These are phyloP conservation scores for Fraxinus baroniana DNA, from an alignment of 305 asterid genomes.

Conservation along the genomic window DNA sequence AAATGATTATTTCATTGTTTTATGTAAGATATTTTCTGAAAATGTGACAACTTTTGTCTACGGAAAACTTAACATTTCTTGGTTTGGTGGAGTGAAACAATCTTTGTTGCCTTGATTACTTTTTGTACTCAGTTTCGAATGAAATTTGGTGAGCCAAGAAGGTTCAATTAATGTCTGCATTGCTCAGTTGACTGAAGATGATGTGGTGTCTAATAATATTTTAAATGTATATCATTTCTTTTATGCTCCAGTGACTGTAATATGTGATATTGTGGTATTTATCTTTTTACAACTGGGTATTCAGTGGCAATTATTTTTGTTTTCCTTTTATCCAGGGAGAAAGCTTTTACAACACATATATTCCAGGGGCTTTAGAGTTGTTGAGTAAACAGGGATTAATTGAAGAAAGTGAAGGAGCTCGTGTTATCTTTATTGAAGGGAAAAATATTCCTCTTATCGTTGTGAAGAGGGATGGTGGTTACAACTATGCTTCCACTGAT, in stretches of 20 bases:
- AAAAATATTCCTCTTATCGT: constrained; percentile 79
- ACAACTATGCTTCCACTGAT: constrained; percentile 92
- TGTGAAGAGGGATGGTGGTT: constrained; percentile 93
- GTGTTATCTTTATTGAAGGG: constrained; percentile 83
- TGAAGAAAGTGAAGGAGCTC: constrained; percentile 93
- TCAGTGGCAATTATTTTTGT: not conserved
- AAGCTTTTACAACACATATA: constrained; percentile 89
- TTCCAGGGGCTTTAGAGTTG: constrained; percentile 58
- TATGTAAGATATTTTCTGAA: not conserved
- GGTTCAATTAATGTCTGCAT: not conserved
- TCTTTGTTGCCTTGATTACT: not conserved
- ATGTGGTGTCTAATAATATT: constrained; percentile 1
- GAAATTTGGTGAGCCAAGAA: not conserved
- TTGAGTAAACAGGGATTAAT: constrained; percentile 59
- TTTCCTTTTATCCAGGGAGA: constrained; percentile 57
- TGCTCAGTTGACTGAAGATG: constrained; percentile 17
- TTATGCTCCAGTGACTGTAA: not conserved
- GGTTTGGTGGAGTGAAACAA: not conserved
- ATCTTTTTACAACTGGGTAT: constrained; percentile 7
- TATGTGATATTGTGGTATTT: not conserved
- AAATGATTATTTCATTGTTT: not conserved
- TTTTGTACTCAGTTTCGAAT: too few species aligned
- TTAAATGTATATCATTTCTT: too few species aligned
- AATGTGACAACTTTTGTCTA: not conserved
- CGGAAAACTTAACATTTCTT: not conserved